These are phyloP conservation scores for Herpotrichia juniperi DNA, from an alignment of 2,329 filamentous ascomycete species.

Conservation along the genomic window DNA sequence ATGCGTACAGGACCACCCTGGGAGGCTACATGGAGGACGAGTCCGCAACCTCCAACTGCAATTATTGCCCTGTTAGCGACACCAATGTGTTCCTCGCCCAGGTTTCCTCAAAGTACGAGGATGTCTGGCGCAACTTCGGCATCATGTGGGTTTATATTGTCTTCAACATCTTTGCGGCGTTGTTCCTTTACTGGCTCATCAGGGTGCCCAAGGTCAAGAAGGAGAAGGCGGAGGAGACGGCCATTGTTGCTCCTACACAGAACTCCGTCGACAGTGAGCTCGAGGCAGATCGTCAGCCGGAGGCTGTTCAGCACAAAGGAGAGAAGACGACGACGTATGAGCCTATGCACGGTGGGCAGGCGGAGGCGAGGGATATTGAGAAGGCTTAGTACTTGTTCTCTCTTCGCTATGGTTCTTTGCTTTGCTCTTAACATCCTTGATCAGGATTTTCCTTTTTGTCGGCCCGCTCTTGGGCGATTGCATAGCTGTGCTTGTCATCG, in stretches of 20 bases:
- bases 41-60: conserved; percentile 42
- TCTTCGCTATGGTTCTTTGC: no score
- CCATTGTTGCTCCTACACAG: neutral
- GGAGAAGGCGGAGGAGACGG: conserved; percentile 32
- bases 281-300: neutral
- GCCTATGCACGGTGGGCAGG: neutral
- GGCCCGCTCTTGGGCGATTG: no score
- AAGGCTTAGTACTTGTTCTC: no score
- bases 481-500: no score
- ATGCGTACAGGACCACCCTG: conserved; percentile 27
- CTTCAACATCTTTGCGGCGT: conserved; percentile 58
- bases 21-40: conserved; percentile 48
- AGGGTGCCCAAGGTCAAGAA: conserved; percentile 60
- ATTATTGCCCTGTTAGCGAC: conserved; percentile 48
- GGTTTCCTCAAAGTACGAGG: conserved; percentile 51
- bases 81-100: conserved; percentile 51
- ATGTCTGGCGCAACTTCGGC: conserved; percentile 62
- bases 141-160: conserved; percentile 59
- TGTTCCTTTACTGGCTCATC: conserved; percentile 60
- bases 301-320: neutral
- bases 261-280: neutral
- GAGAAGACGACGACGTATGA: neutral
- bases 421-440: no score
- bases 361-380: neutral
- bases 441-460: no score